Conservation (phyloP, 805 yeast genomes). For the Wickerhamiella occidentalis region DNA sequence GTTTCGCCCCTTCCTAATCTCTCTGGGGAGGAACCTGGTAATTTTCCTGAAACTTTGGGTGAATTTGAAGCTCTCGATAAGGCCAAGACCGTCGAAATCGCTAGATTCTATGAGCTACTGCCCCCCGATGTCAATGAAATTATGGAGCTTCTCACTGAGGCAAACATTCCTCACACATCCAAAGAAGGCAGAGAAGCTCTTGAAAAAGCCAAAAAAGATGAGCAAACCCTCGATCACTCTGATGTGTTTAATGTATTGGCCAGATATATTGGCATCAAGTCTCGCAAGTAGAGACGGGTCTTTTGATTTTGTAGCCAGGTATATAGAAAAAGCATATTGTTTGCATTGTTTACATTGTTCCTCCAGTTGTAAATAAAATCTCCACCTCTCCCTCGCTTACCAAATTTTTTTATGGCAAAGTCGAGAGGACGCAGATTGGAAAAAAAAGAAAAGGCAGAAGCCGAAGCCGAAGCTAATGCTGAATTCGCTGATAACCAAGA, state of each 20-base stretch:
- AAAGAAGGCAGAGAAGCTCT: conserved; percentile 8
- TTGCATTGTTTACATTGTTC: no score
- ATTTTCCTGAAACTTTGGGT: conserved; percentile 47
- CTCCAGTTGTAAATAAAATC: not conserved
- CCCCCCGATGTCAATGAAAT: conserved; percentile 41
- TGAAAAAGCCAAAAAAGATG: conserved; percentile 3
- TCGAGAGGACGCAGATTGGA: conserved; percentile 17
- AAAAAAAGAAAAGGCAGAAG: conserved; percentile 12
- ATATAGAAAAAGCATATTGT: no score
- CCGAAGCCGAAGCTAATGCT: not conserved
- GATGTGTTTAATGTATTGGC: not conserved
- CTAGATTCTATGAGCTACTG: conserved; percentile 64
- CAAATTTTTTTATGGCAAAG: conserved; percentile 8
- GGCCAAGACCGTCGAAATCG: conserved; percentile 39
- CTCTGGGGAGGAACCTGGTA: conserved; percentile 53
- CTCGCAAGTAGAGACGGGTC: not conserved
- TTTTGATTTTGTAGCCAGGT: no score
- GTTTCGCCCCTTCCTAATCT: conserved; percentile 63
- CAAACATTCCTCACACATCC: not conserved
- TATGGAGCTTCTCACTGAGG: conserved; percentile 3
- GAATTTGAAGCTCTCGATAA: conserved; percentile 41
- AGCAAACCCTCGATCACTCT: not conserved
- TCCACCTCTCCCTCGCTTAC: not conserved
- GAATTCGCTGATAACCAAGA: conserved; percentile 20
- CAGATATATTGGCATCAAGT: not conserved